phyloP scores from a whole-genome alignment of 345 rosid species.

The Microthlaspi erraticum region DNA sequence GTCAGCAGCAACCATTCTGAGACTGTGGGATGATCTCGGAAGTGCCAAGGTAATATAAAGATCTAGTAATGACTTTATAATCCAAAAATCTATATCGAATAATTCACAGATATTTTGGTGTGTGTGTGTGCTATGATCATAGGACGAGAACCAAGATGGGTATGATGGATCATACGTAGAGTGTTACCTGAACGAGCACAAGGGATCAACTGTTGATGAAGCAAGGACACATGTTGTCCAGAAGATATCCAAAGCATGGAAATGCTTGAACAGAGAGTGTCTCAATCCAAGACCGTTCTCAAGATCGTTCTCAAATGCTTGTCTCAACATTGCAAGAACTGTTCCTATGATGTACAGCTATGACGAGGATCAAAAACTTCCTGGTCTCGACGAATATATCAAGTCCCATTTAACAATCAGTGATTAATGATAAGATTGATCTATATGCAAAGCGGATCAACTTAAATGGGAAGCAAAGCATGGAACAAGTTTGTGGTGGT shows the following conservation, averaged over 20 bases:
- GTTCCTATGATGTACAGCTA: conserved; percentile 56
- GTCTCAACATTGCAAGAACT: conserved; percentile 52
- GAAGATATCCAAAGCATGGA: conserved; percentile 64
- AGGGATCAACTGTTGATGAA: conserved; percentile 37
- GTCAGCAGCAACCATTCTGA: conserved; percentile 53
- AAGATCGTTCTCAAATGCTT: conserved; percentile 38
- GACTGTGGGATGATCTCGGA: conserved; percentile 71
- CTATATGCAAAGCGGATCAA: no score
- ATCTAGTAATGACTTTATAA: no score
- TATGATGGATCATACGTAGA: conserved; percentile 65
- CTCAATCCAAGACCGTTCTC: conserved; percentile 47
- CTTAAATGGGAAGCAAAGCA: no score
- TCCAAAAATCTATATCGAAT: no score
- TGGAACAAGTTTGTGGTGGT: no score
- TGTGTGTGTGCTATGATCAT: conserved; percentile 18
- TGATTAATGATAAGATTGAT: no score
- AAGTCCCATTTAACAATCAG: no score
- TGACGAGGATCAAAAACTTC: no score
- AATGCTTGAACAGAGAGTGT: conserved; percentile 55
- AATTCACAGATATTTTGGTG: no score
- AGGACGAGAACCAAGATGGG: conserved; percentile 66
- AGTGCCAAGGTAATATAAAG: conserved; percentile 54
- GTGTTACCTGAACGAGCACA: conserved; percentile 56
- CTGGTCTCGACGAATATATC: conserved; percentile 12
- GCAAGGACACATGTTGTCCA: conserved; percentile 44